A percentile compares a stretch with the other conserved stretches of the same genome.
These are phyloP conservation scores for Lupinus albus DNA, from an alignment of 306 rosid species.

Conservation along the genomic window DNA sequence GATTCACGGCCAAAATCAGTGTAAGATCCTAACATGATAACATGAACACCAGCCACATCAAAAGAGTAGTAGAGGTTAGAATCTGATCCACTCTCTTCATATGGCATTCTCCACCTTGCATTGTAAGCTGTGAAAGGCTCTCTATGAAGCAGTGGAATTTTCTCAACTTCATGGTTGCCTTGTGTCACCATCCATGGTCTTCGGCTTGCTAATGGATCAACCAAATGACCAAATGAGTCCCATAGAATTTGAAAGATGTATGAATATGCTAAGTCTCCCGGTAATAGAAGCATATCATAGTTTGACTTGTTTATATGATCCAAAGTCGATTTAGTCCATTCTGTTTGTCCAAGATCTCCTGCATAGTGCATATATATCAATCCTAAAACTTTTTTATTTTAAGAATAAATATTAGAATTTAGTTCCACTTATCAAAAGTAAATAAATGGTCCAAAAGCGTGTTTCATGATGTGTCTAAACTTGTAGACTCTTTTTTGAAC, in stretches of 20 bases:
- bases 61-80: slow-evolving; percentile 91
- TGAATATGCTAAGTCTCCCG: slow-evolving; percentile 88
- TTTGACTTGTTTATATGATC: slow-evolving; percentile 53
- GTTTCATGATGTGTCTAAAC: too few species aligned
- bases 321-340: slow-evolving; percentile 72
- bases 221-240: slow-evolving; percentile 83
- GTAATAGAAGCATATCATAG: slow-evolving; percentile 75
- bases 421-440: background rate
- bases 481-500: too few species aligned
- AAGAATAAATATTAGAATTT: background rate
- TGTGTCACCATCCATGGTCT: slow-evolving; percentile 97
- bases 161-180: slow-evolving; percentile 84
- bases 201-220: slow-evolving; percentile 71
- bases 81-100: slow-evolving; percentile 61
- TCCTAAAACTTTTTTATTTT: too few species aligned
- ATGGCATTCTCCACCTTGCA: slow-evolving; percentile 87
- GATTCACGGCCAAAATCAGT: slow-evolving; percentile 39
- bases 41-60: slow-evolving; percentile 70
- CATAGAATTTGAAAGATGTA: slow-evolving; percentile 47
- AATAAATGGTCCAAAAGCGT: background rate
- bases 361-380: background rate
- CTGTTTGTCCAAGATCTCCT: slow-evolving; percentile 96
- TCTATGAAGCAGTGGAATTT: slow-evolving; percentile 44
- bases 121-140: slow-evolving; percentile 71
- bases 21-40: slow-evolving; percentile 84